A percentile compares a stretch with the other conserved stretches of the same genome.
Evolutionary conservation across 2,329 filamentous ascomycete genomes (phyloP).

Genomic region (Microthyrium microscopicum): DNA sequence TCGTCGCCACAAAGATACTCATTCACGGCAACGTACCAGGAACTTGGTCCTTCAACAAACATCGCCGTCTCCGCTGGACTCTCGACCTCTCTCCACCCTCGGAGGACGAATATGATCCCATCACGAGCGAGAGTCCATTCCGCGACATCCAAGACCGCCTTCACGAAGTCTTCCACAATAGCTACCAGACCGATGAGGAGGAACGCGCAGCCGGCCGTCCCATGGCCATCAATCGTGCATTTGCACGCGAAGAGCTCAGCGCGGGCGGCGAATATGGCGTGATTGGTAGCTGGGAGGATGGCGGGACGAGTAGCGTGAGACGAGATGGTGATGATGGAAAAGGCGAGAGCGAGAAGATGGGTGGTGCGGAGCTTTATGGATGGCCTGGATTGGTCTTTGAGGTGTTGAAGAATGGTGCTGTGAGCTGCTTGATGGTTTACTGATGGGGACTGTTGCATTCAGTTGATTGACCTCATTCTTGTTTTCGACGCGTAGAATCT

Average conservation of each 20-base stretch:
- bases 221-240: constrained; percentile 84
- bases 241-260: no score
- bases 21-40: constrained; percentile 90
- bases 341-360: constrained; percentile 12
- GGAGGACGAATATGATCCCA: constrained; percentile 16
- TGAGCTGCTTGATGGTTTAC: constrained; percentile 81
- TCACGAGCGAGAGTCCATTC: constrained; percentile 67
- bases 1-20: constrained; percentile 82
- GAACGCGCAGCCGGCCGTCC: constrained; percentile 37
- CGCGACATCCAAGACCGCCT: constrained; percentile 53
- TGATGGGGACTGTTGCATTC: no score
- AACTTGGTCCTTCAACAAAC: constrained; percentile 90
- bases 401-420: constrained; percentile 78
- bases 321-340: constrained; percentile 6
- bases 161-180: constrained; percentile 51
- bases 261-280: constrained; percentile 10
- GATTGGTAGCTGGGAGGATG: constrained; percentile 19
- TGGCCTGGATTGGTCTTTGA: constrained; percentile 93
- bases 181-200: constrained; percentile 40
- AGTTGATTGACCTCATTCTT: constrained; percentile 2
- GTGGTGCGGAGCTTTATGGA: constrained; percentile 48
- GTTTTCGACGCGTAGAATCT: no score
- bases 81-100: constrained; percentile 28
- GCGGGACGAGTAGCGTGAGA: neutral
- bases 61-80: constrained; percentile 77